phyloP scores from a whole-genome alignment of 305 asterid genomes.

The Solanum hybrid region DNA sequence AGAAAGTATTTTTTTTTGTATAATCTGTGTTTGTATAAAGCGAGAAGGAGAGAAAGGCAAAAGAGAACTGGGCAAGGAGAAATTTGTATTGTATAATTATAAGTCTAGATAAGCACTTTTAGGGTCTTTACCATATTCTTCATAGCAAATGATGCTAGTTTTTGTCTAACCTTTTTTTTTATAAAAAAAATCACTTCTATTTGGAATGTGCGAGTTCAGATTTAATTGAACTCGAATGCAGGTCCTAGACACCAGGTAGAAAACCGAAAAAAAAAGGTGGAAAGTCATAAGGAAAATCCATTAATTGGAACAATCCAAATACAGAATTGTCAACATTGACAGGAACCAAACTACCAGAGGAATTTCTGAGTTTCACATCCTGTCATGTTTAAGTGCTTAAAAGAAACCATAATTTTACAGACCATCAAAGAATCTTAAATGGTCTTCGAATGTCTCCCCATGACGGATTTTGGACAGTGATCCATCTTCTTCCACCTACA shows the following conservation, averaged over 20 bases:
- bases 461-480: slow-evolving; percentile 66
- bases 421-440: slow-evolving; percentile 64
- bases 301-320: background rate
- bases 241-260: background rate
- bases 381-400: background rate
- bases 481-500: slow-evolving; percentile 76
- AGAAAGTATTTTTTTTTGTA: too few species aligned
- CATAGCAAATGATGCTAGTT: background rate
- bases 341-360: background rate
- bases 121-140: background rate
- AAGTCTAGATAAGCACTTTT: background rate
- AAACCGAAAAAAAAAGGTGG: background rate
- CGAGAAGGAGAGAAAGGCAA: too few species aligned
- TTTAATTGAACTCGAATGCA: background rate
- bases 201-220: background rate
- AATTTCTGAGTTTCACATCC: slow-evolving; percentile 13
- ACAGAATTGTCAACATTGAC: slow-evolving; percentile 3
- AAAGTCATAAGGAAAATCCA: background rate
- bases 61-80: too few species aligned
- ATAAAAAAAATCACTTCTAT: background rate
- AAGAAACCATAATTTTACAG: slow-evolving; percentile 24
- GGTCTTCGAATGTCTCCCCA: slow-evolving; percentile 74
- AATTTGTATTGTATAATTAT: too few species aligned
- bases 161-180: background rate
- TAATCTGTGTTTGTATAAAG: too few species aligned